Percentiles rank a stretch among this genome's conserved stretches.
phyloP scores from a whole-genome alignment of 2,329 filamentous ascomycete species.

The Laburnicola sp. region DNA sequence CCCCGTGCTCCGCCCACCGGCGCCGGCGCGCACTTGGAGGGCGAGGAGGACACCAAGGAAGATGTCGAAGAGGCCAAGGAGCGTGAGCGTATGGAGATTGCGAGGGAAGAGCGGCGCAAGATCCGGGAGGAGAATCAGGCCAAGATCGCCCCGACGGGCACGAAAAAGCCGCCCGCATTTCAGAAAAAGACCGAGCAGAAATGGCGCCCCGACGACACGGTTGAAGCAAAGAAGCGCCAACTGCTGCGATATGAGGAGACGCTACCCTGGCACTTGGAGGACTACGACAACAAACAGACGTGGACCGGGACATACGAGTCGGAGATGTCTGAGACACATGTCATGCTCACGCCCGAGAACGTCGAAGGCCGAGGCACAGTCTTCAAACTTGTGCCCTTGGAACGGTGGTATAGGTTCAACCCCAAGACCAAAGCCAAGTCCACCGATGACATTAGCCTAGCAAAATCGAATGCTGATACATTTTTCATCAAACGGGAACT shows the following conservation, averaged over 20 bases:
- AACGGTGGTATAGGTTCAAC: slow-evolving; percentile 93
- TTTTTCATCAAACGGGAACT: slow-evolving; percentile 60
- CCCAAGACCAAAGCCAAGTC: slow-evolving; percentile 74
- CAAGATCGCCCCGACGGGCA: slow-evolving; percentile 82
- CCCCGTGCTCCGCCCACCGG: slow-evolving; percentile 65
- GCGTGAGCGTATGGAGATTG: slow-evolving; percentile 59
- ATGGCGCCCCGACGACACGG: slow-evolving; percentile 75
- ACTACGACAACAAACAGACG: slow-evolving; percentile 91
- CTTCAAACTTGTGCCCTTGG: slow-evolving; percentile 85
- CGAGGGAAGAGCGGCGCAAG: slow-evolving; percentile 77
- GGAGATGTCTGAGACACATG: slow-evolving; percentile 77
- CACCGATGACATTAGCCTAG: slow-evolving; percentile 83
- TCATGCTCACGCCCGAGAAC: slow-evolving; percentile 76
- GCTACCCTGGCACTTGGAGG: slow-evolving; percentile 93
- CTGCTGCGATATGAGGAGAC: slow-evolving; percentile 86
- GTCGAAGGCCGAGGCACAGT: slow-evolving; percentile 51
- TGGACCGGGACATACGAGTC: slow-evolving; percentile 93
- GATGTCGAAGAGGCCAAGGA: slow-evolving; percentile 68
- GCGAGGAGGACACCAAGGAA: slow-evolving; percentile 63
- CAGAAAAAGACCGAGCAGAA: slow-evolving; percentile 86
- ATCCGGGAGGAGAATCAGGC: slow-evolving; percentile 85
- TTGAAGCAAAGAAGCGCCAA: slow-evolving; percentile 68
- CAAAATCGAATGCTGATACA: slow-evolving; percentile 76
- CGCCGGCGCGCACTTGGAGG: slow-evolving; percentile 40
- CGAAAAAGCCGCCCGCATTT: slow-evolving; percentile 66